Conservation (phyloP, 169 alveolate species). For the Pseudocohnilembus persalinus region DNA sequence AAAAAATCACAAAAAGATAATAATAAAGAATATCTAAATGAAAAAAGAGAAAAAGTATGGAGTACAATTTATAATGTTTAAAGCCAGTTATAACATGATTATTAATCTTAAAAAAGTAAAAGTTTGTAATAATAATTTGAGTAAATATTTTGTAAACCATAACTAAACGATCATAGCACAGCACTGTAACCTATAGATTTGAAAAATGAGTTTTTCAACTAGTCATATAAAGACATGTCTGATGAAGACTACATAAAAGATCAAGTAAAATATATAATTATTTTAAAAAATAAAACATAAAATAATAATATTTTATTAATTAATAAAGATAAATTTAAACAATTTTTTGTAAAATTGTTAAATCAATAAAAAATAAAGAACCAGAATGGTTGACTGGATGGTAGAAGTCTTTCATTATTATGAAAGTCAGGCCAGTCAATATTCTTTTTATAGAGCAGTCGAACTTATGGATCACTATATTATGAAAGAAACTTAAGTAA, state of each 20-base stretch:
- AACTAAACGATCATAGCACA: too few species aligned
- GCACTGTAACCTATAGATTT: neutral
- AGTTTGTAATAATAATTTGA: too few species aligned
- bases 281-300: too few species aligned
- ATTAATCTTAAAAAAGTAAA: too few species aligned
- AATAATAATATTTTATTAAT: too few species aligned
- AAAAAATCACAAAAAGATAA: too few species aligned
- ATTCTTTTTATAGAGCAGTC: conserved; percentile 76
- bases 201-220: neutral
- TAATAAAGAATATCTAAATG: too few species aligned
- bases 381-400: conserved; percentile 90
- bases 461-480: conserved; percentile 67
- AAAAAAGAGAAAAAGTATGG: too few species aligned
- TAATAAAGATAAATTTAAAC: neutral
- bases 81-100: too few species aligned
- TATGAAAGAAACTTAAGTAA: neutral
- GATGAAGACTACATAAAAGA: neutral
- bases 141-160: too few species aligned
- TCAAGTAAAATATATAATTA: neutral
- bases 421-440: conserved; percentile 52
- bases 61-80: too few species aligned
- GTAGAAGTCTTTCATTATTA: conserved; percentile 79
- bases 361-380: conserved; percentile 68
- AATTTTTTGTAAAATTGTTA: conserved; percentile 47
- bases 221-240: neutral